Conservation (phyloP, 768 basidiomycete genomes). For the Naganishia kalamii region DNA sequence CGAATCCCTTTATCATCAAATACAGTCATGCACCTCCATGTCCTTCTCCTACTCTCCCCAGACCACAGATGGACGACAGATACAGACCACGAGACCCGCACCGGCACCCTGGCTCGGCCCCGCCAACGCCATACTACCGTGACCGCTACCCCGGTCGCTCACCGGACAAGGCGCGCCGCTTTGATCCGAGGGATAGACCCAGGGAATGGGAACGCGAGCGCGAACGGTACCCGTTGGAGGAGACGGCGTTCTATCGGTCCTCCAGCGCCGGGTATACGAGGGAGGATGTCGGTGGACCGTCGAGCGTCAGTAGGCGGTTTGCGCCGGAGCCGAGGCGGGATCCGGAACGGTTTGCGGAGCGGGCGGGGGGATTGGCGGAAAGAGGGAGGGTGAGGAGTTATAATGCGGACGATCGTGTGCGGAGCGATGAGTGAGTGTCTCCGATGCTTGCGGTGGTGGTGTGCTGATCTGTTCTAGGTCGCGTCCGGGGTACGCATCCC, state of each 20-base stretch:
- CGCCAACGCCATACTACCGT: conserved; percentile 5
- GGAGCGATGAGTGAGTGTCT: neutral
- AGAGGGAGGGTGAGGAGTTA: neutral
- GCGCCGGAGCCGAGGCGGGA: neutral
- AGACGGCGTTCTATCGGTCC: neutral
- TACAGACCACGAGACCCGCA: neutral
- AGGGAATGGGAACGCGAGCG: conserved; percentile 4
- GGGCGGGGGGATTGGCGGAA: neutral
- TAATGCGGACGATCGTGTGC: neutral
- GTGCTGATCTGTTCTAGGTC: too few relatives aligned
- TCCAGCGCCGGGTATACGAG: neutral
- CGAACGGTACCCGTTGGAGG: conserved; percentile 5
- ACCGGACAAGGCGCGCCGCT: neutral
- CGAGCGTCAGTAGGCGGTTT: neutral
- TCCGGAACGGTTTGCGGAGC: neutral
- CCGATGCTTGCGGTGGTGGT: neutral
- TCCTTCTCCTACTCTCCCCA: neutral
- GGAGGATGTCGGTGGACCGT: too few relatives aligned
- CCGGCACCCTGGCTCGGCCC: neutral
- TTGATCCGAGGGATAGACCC: neutral
- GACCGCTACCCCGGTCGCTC: neutral
- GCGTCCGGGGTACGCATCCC: too few relatives aligned
- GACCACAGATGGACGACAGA: neutral
- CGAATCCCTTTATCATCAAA: too few relatives aligned
- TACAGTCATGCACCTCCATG: too few relatives aligned